Evolutionary conservation across 2,329 filamentous ascomycete species (phyloP), one percentile per base, ranked within the genome.

Genomic region (Dendrostoma leiphaemia): DNA sequence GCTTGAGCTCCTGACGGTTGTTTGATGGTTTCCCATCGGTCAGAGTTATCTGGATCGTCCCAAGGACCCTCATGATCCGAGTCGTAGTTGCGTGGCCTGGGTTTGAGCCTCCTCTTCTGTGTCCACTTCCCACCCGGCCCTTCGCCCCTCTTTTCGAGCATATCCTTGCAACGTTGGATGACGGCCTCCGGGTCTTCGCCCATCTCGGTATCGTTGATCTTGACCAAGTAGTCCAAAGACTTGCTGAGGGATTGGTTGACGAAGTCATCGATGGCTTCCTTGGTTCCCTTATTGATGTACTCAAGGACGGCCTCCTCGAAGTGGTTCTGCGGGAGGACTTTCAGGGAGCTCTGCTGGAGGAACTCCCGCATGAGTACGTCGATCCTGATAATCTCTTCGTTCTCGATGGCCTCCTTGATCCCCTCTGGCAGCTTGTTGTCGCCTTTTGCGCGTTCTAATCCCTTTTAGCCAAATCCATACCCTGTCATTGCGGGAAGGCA

Each of bases 201-300:
- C 6, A 53, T 43, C 19, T 88, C 84, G 0, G 81, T 77, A 43
- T 88, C 83, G 6, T 85, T 82, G 3, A 90, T 72, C 1, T 78
- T 75, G 31, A 92, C 75, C 64, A 93, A 78, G 58, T 88, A 81
- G 61, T 85, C 84, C 17, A 92, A 81, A 64, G 91, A 88, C 21
- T 80, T 83, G 2, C 82, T 78, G 2, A 93, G 74, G 13, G 86
- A 88, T 29, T 91, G 86, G 21, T 81, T 82, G 9, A 93, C 86
- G 62, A 93, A 93, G 40, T 85, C 76, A 65, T 92, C 85, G 85
- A 97, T 91, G 3, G 91, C 91, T 63, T 94, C 86, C 66, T 92
- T 96, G 73, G 99, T 94, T 61, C 96, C 91, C 62, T 97, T 97
- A 67, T 92, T 86, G 24, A 99, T 91, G 63, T 94, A 99, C 58